A percentile compares a stretch with the other conserved stretches of the same genome.
Evolutionary conservation across 345 rosid genomes (phyloP).

Genomic region (Eucalyptus grandis): DNA sequence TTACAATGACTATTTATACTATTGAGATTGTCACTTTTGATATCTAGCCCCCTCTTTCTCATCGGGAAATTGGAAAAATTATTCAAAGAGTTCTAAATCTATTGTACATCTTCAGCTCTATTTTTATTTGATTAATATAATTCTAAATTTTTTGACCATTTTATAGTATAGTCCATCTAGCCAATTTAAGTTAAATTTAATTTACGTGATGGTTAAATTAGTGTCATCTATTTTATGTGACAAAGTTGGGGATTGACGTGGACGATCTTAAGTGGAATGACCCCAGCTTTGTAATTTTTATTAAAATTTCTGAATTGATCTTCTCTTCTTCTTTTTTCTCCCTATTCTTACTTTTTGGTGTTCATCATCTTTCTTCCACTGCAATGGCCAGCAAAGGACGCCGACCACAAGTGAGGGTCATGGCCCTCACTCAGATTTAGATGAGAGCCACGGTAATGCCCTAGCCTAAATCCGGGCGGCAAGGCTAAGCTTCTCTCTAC

Average conservation of each 20-base stretch:
- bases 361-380: too few relatives aligned
- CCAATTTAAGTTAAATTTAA: neutral
- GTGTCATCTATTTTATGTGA: neutral
- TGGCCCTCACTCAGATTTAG: neutral
- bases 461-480: too few relatives aligned
- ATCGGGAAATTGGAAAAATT: too few relatives aligned
- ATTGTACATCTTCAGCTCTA: neutral
- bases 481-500: neutral
- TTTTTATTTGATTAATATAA: neutral
- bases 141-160: neutral
- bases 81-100: too few relatives aligned
- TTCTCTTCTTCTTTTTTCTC: too few relatives aligned
- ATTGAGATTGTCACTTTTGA: too few relatives aligned
- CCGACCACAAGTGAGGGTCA: neutral
- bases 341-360: neutral
- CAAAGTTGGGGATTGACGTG: accelerated
- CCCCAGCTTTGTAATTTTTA: neutral
- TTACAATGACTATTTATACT: too few relatives aligned
- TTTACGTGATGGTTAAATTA: neutral
- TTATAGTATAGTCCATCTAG: neutral
- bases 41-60: too few relatives aligned
- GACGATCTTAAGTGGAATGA: neutral
- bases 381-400: too few relatives aligned
- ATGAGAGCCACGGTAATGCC: too few relatives aligned
- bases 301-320: neutral